phyloP scores from a whole-genome alignment of 1,284 basidiomycete genomes.

The Ustilago loliicola region DNA sequence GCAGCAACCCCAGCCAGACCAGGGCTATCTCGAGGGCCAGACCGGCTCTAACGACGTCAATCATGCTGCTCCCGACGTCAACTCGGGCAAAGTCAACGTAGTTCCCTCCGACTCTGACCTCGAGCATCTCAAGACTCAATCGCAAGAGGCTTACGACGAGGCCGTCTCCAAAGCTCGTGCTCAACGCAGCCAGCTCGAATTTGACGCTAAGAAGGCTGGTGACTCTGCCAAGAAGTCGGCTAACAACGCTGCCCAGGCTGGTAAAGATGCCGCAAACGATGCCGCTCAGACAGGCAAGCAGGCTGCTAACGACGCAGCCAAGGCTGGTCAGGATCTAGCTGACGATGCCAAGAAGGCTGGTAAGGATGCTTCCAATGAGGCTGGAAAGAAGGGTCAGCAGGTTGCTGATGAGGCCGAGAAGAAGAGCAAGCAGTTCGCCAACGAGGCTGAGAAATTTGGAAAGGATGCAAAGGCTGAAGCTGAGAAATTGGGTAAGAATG shows the following conservation, averaged over 20 bases:
- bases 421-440: slow-evolving; percentile 32
- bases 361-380: slow-evolving; percentile 27
- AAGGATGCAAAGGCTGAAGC: slow-evolving; percentile 29
- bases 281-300: slow-evolving; percentile 33
- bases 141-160: slow-evolving; percentile 50
- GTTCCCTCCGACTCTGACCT: slow-evolving; percentile 53
- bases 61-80: slow-evolving; percentile 43
- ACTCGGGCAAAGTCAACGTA: slow-evolving; percentile 58
- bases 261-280: slow-evolving; percentile 28
- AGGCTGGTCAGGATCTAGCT: slow-evolving; percentile 25
- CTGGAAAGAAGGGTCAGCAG: slow-evolving; percentile 33
- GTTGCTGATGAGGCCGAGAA: slow-evolving; percentile 34
- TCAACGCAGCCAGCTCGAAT: slow-evolving; percentile 47
- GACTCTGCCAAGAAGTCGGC: slow-evolving; percentile 35
- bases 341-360: slow-evolving; percentile 32
- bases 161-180: slow-evolving; percentile 45
- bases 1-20: slow-evolving; percentile 57
- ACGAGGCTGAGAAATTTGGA: slow-evolving; percentile 49
- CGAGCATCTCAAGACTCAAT: slow-evolving; percentile 61
- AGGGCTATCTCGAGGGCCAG: slow-evolving; percentile 49
- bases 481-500: slow-evolving; percentile 48
- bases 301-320: slow-evolving; percentile 23
- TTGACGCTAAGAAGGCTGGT: slow-evolving; percentile 37
- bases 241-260: slow-evolving; percentile 29
- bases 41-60: slow-evolving; percentile 15